Conservation (phyloP, 2,329 filamentous ascomycete species). For the Fusarium goolgardi region DNA sequence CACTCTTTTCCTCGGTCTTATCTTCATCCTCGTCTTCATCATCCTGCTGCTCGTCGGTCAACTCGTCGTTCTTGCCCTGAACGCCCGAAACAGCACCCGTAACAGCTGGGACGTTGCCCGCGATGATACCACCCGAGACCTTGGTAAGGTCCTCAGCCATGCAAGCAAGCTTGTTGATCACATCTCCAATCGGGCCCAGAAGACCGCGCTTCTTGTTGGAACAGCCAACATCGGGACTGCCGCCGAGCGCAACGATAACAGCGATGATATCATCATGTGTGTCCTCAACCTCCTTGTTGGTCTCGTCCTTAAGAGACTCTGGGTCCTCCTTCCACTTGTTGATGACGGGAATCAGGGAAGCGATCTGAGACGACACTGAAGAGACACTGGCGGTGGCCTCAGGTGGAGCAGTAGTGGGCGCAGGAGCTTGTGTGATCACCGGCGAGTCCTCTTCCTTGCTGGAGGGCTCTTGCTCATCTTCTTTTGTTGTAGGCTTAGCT, state of each 20-base stretch:
- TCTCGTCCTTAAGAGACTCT: conserved; percentile 19
- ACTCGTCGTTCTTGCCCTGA: conserved; percentile 19
- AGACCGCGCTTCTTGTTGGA: conserved; percentile 27
- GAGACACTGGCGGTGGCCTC: conserved; percentile 32
- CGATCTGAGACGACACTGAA: conserved; percentile 22
- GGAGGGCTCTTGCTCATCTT: neutral
- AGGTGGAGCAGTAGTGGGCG: conserved; percentile 18
- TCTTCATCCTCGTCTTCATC: conserved; percentile 12
- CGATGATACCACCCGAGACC: conserved; percentile 13
- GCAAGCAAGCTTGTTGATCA: conserved; percentile 32
- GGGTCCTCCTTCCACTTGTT: conserved; percentile 29
- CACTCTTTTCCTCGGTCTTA: conserved; percentile 6
- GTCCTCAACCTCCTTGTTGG: conserved; percentile 26
- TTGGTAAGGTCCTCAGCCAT: conserved; percentile 28
- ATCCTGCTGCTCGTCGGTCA: conserved; percentile 12
- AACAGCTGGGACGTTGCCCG: conserved; percentile 27
- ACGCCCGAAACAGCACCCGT: conserved; percentile 7
- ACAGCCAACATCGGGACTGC: conserved; percentile 16
- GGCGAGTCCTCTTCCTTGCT: neutral
- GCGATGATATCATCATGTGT: conserved; percentile 11
- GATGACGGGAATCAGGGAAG: conserved; percentile 27
- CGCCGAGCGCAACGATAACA: conserved; percentile 24
- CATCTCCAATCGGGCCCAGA: conserved; percentile 21
- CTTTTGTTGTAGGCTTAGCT: no score
- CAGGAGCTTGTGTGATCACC: conserved; percentile 26